phyloP scores from a whole-genome alignment of 176 grass and related monocot species.

The Pontederia crassipes region DNA sequence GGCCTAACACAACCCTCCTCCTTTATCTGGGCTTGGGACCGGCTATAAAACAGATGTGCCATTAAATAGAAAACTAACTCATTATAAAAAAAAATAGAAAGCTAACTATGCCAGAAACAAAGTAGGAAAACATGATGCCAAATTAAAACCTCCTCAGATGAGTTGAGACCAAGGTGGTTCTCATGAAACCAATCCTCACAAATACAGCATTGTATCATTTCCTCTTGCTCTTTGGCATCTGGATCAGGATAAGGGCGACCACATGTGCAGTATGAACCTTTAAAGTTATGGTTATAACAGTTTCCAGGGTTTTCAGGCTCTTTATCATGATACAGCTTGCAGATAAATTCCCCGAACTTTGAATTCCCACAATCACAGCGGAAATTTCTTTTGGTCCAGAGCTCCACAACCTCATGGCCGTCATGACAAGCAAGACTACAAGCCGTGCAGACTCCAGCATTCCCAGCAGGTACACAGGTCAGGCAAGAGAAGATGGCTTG shows the following conservation, averaged over 20 bases:
- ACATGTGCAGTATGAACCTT: constrained; percentile 85
- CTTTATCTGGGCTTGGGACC: too few relatives aligned
- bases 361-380: constrained; percentile 90
- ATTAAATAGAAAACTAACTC: not conserved
- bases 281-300: constrained; percentile 93
- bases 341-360: constrained; percentile 61
- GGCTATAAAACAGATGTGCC: not conserved
- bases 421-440: constrained; percentile 94
- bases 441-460: constrained; percentile 79
- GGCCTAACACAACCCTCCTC: too few relatives aligned
- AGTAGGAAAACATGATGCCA: constrained; percentile 6
- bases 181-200: constrained; percentile 99
- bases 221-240: constrained; percentile 71
- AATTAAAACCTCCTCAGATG: constrained; percentile 46
- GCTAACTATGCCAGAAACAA: constrained; percentile 3
- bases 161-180: constrained; percentile 76
- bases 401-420: constrained; percentile 88
- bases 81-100: not conserved
- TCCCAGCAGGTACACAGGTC: constrained; percentile 71
- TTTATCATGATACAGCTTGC: constrained; percentile 78
- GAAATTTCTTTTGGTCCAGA: constrained; percentile 97
- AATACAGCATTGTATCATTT: constrained; percentile 98
- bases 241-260: constrained; percentile 93
- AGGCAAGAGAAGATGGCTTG: constrained; percentile 99
- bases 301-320: constrained; percentile 57